Evolutionary conservation across 2,329 filamentous ascomycete species (phyloP), one percentile per base, ranked within the genome.

Genomic region (Leptographium radiaticola): DNA sequence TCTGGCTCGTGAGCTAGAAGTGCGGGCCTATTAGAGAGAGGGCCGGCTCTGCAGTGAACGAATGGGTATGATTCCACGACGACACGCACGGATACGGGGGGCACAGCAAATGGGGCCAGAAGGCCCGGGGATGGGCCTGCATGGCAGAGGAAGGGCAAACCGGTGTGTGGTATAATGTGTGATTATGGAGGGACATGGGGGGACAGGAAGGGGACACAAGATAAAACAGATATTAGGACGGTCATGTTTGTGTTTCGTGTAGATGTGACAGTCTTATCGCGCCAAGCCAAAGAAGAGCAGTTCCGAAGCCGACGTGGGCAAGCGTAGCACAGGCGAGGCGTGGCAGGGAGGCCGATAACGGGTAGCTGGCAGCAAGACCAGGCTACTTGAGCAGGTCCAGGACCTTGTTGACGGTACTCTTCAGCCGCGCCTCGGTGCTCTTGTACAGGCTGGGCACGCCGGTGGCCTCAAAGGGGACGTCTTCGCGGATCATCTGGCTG

Each of bases 1-100:
- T 13, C 65, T 74, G 43, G 67, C 69, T 2, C 65, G 67, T 36
- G 67, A 70, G 55, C 61, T 74, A 3, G 65, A 70, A 56, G 45
- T 52, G 42, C 53, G 56, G 20, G 38, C 52, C 16, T 58, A 51
- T 16, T 31, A 51, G 47, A 33, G 34, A n/a, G 13, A 13, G 31
- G 18, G 10, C 36, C n/a, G 25, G 4, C 40, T 33, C 33, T 16
- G 30, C n/a, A 30, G 20, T 18, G 43, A 39, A 31, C n/a, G 30
- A 47, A 34, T 10, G 46, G 12, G 34, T 16, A 53, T 20, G 52
- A 43, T 15, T 16, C 33, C 20, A 51, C 34, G 53, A 53, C 45
- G 25, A 40, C 20, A 54, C 30, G 25, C n/a, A 42, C 8, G 39
- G 30, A 51, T 20, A 15, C 15, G 13, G 20, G 6, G 30, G 50